These are phyloP conservation scores for Ophiostoma pallidulum DNA, from an alignment of 2,329 filamentous ascomycete species.

Conservation along the genomic window DNA sequence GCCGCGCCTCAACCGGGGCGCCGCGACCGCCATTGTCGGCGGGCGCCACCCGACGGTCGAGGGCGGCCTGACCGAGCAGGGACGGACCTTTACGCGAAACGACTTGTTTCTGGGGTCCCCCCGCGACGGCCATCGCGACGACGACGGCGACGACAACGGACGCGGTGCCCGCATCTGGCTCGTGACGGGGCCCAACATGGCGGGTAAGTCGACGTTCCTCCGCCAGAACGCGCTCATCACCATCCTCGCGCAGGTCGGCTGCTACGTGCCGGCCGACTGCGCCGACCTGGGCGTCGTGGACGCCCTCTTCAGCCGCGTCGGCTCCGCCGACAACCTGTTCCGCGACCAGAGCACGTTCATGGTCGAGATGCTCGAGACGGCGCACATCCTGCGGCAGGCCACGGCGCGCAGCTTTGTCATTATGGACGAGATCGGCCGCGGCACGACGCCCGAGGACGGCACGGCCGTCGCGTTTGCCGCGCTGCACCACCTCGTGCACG, in stretches of 20 bases:
- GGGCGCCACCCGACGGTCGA: constrained; percentile 92
- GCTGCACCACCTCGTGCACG: constrained; percentile 68
- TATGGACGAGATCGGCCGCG: constrained; percentile 96
- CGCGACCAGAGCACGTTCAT: constrained; percentile 95
- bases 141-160: constrained; percentile 27
- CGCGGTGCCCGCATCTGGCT: constrained; percentile 56
- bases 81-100: constrained; percentile 56
- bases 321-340: constrained; percentile 91
- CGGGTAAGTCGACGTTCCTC: constrained; percentile 90
- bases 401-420: constrained; percentile 83
- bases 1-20: constrained; percentile 58
- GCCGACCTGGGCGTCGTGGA: constrained; percentile 89
- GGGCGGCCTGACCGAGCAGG: constrained; percentile 62
- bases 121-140: constrained; percentile 18
- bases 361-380: constrained; percentile 98
- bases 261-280: constrained; percentile 81
- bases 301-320: constrained; percentile 86
- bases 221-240: constrained; percentile 93
- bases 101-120: constrained; percentile 50
- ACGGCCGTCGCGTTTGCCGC: constrained; percentile 83
- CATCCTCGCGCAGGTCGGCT: constrained; percentile 85
- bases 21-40: constrained; percentile 65
- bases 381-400: constrained; percentile 75
- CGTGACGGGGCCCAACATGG: constrained; percentile 92
- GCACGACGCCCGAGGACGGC: constrained; percentile 89